These are phyloP conservation scores for Sequoia sempervirens DNA, from an alignment of 75 land plant genomes.

Conservation along the genomic window DNA sequence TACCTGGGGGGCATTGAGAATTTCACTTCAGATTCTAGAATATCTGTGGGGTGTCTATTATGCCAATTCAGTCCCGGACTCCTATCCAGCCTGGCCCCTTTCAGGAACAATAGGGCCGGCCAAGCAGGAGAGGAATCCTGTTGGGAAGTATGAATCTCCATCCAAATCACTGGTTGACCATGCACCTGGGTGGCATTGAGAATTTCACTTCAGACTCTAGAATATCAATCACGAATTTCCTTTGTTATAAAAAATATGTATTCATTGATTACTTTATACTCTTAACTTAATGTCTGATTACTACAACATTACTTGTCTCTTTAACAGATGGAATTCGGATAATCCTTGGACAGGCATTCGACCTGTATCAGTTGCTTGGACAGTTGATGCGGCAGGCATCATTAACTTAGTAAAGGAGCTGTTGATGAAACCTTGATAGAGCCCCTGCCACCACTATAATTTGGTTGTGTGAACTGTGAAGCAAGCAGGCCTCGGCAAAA, in stretches of 20 bases:
- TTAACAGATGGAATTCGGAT: constrained; percentile 72
- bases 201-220: background rate
- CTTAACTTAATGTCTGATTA: background rate
- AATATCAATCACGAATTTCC: background rate
- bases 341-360: constrained; percentile 85
- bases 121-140: background rate
- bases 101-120: background rate
- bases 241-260: background rate
- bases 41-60: background rate
- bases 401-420: constrained; percentile 45
- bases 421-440: constrained; percentile 53
- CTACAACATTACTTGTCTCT: background rate
- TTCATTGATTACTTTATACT: background rate
- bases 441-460: background rate
- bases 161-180: background rate
- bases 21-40: background rate
- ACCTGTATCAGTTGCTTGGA: constrained; percentile 82
- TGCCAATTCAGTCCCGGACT: background rate
- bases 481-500: background rate
- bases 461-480: background rate
- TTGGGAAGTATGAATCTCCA: background rate
- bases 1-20: background rate
- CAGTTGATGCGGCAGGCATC: constrained; percentile 70
- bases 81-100: background rate
- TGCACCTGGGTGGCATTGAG: background rate